Percentiles rank a stretch among this genome's conserved stretches.
phyloP scores from a whole-genome alignment of 164 flowering plant genomes.

The Umbellularia californica region DNA sequence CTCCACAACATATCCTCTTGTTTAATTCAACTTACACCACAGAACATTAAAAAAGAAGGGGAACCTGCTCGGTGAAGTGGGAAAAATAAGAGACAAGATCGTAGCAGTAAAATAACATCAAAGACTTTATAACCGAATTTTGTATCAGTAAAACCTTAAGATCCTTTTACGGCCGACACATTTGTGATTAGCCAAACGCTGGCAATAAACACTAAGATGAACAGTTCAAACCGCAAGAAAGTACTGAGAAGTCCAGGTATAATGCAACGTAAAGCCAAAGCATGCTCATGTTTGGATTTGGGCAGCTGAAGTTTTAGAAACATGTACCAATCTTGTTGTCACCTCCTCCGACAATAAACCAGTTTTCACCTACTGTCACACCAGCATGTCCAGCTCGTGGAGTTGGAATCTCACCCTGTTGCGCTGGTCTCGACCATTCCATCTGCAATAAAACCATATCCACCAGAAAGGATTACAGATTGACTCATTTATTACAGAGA shows the following conservation, averaged over 20 bases:
- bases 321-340: slow-evolving; percentile 83
- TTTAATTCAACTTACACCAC: neutral
- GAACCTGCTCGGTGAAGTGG: no score
- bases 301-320: neutral
- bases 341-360: slow-evolving; percentile 94
- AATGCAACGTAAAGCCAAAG: neutral
- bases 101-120: no score
- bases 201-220: no score
- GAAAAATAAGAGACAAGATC: no score
- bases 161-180: neutral
- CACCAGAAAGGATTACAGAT: neutral
- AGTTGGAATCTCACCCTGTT: slow-evolving; percentile 85
- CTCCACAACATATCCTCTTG: neutral
- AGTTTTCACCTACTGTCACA: slow-evolving; percentile 90
- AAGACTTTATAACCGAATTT: no score
- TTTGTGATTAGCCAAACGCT: no score
- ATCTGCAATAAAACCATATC: slow-evolving; percentile 44
- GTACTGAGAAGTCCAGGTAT: neutral
- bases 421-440: slow-evolving; percentile 98
- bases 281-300: neutral
- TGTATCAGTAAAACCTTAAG: no score
- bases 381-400: slow-evolving; percentile 98
- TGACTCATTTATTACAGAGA: neutral
- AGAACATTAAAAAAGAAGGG: neutral
- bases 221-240: no score